These are phyloP conservation scores for Coemansia pectinata DNA, from an alignment of 192 early-diverging fungal genomes.

Conservation along the genomic window DNA sequence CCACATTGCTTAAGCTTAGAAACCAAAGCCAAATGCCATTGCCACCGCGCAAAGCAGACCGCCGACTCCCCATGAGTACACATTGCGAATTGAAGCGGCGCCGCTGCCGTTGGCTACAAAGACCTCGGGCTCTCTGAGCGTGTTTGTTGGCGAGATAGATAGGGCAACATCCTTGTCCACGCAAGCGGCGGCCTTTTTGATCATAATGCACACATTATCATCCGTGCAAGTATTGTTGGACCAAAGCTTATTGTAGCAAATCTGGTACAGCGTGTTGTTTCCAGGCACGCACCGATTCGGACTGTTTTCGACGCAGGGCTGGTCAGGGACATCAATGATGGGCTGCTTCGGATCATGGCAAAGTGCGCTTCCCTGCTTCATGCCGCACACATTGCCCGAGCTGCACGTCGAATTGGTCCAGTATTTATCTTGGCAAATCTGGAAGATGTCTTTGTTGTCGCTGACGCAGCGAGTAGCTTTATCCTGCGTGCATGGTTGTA, in stretches of 20 bases:
- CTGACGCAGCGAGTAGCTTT: conserved; percentile 33
- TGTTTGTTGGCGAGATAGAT: background rate
- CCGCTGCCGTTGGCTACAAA: background rate
- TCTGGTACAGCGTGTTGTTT: conserved; percentile 29
- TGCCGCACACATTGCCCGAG: conserved; percentile 34
- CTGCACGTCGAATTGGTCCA: conserved; percentile 47
- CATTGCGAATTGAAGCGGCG: background rate
- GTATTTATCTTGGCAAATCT: conserved; percentile 41
- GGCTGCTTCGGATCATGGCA: conserved; percentile 43
- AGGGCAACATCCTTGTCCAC: conserved; percentile 23
- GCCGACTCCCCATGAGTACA: conserved; percentile 18
- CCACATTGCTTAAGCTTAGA: background rate
- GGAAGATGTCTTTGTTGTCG: conserved; percentile 31
- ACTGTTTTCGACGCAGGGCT: conserved; percentile 29
- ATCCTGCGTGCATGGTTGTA: conserved; percentile 20
- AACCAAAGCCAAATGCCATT: conserved; percentile 20
- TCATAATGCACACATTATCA: conserved; percentile 32
- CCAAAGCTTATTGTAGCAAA: conserved; percentile 43
- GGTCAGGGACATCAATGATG: conserved; percentile 34
- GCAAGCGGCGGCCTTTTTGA: conserved; percentile 26
- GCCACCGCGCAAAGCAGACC: conserved; percentile 10
- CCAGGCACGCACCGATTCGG: conserved; percentile 22
- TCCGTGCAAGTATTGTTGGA: conserved; percentile 34
- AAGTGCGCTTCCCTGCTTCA: conserved; percentile 24
- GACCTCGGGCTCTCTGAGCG: conserved; percentile 2